A percentile compares a stretch with the other conserved stretches of the same genome.
phyloP scores from a whole-genome alignment of 2,329 filamentous ascomycete species.

The Sporothrix euskadiensis region DNA sequence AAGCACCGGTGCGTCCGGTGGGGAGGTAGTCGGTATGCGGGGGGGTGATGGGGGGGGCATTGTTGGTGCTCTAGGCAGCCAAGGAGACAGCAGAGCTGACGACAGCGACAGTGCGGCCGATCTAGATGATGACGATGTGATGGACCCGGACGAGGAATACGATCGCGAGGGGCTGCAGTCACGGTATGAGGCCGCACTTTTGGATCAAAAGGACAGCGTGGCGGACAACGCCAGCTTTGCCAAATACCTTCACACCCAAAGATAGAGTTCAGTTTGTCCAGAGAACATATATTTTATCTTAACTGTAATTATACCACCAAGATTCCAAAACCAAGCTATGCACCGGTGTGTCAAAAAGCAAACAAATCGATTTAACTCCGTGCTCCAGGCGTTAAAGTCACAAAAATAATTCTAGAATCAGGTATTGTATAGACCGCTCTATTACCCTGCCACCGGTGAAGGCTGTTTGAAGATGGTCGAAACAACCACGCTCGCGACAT shows the following conservation, averaged over 20 bases:
- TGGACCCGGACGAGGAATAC: constrained; percentile 59
- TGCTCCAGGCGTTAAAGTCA: not conserved
- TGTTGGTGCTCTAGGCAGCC: constrained; percentile 34
- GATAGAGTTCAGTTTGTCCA: not conserved
- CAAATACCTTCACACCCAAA: constrained; percentile 57
- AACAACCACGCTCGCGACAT: not conserved
- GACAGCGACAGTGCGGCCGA: constrained; percentile 46
- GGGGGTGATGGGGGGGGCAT: constrained; percentile 24
- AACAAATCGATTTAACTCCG: constrained; percentile 24
- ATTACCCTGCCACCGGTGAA: not conserved
- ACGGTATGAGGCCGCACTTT: constrained; percentile 75
- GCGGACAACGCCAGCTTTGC: constrained; percentile 62
- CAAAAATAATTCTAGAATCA: not conserved
- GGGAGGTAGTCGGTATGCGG: constrained; percentile 37
- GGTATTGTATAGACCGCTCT: not conserved
- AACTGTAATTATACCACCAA: not conserved
- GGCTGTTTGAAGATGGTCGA: not conserved
- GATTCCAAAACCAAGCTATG: not conserved
- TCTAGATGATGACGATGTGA: constrained; percentile 59
- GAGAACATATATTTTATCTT: not conserved
- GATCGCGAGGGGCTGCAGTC: constrained; percentile 68
- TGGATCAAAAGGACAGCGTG: constrained; percentile 51
- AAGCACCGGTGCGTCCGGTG: too few species aligned
- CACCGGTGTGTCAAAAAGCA: not conserved
- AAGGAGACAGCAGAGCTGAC: constrained; percentile 38